These are phyloP conservation scores for Monosporascus sp. DNA, from an alignment of 2,329 filamentous ascomycete genomes.

Conservation along the genomic window DNA sequence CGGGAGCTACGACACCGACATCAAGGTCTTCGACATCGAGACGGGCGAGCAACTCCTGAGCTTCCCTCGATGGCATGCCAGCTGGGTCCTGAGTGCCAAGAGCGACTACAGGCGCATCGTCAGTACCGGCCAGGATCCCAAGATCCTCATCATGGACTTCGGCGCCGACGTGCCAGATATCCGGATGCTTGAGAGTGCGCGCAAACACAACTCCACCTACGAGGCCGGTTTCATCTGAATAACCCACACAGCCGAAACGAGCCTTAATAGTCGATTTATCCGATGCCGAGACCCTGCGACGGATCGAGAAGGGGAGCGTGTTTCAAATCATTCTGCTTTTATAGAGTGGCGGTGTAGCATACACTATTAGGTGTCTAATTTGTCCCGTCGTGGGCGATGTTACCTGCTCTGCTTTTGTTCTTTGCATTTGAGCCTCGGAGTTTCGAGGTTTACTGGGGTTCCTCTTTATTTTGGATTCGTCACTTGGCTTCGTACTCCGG, in stretches of 20 bases:
- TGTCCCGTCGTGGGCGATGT: background rate
- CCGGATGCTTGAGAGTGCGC: constrained; percentile 49
- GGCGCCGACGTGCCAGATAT: constrained; percentile 57
- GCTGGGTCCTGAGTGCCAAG: constrained; percentile 95
- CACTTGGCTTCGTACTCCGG: background rate
- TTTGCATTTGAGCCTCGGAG: background rate
- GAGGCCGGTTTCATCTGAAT: constrained; percentile 30
- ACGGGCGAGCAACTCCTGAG: constrained; percentile 73
- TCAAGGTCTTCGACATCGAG: constrained; percentile 88
- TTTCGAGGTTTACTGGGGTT: background rate
- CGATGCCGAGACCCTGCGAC: background rate
- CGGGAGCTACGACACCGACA: constrained; percentile 90
- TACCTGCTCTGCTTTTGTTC: background rate
- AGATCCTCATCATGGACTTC: constrained; percentile 93
- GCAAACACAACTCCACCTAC: constrained; percentile 23
- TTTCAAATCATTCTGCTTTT: background rate
- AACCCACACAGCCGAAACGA: background rate
- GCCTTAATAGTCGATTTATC: background rate
- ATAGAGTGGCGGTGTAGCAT: background rate
- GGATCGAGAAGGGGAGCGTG: background rate
- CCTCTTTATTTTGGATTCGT: background rate
- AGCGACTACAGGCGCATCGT: constrained; percentile 93
- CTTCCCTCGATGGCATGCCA: constrained; percentile 91
- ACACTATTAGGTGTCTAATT: background rate
- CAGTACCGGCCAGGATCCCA: constrained; percentile 88